These are phyloP conservation scores for Geotrichum klebahnii DNA, from an alignment of 1,139 yeast genomes.

Conservation along the genomic window DNA sequence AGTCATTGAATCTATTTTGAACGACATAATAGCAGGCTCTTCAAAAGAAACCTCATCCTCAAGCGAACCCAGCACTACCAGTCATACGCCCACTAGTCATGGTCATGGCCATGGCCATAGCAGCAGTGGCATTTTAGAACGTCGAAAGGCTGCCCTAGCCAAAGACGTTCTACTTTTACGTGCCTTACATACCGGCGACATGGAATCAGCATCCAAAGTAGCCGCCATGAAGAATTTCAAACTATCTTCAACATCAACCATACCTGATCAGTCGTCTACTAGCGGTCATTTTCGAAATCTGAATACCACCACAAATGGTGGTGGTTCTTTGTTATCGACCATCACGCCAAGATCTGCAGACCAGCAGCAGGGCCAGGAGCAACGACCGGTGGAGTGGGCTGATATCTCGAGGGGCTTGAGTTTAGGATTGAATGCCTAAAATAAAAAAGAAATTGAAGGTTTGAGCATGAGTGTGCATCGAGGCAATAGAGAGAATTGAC, in stretches of 20 bases:
- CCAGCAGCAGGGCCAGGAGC: not conserved
- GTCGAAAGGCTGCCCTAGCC: conserved; percentile 24
- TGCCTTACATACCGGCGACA: conserved; percentile 27
- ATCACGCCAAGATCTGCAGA: not conserved
- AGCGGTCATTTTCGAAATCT: too few species aligned
- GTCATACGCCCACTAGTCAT: too few species aligned
- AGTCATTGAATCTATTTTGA: conserved; percentile 24
- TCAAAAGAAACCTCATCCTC: not conserved
- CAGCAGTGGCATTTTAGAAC: not conserved
- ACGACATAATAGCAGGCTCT: conserved; percentile 20
- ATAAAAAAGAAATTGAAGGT: too few species aligned
- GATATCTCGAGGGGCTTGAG: conserved; percentile 4
- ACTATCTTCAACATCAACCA: not conserved
- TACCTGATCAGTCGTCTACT: not conserved
- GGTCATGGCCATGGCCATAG: too few species aligned
- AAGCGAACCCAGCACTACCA: not conserved
- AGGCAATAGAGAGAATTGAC: too few species aligned
- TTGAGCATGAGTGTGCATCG: too few species aligned
- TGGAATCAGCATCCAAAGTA: conserved; percentile 23
- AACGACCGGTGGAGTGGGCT: not conserved
- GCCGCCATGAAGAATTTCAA: conserved; percentile 3
- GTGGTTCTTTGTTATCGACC: not conserved
- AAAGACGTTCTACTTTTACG: conserved; percentile 30
- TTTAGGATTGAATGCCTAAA: conserved; percentile 7
- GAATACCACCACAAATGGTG: not conserved